Base-by-base conservation (phyloP, 176 grass and related monocot species). In the Aegilops umbellulata region DNA sequence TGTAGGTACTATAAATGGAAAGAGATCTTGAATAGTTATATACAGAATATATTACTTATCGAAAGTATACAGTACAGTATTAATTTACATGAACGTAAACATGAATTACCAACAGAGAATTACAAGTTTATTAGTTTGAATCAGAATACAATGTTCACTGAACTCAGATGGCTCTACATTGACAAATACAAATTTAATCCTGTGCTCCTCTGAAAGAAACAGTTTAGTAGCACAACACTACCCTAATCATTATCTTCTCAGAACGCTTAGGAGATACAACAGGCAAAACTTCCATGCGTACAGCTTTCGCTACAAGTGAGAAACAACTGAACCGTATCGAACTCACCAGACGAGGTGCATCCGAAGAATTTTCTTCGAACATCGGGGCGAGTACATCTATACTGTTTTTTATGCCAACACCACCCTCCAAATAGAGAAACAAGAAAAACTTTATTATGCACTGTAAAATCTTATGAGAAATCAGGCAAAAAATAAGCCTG, bases 361-460 rank as follows among this genome's bases (percentile, higher is more conserved):
- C 89, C 46, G 86, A 67, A 63, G 82, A 88, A 79, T 87, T 84
- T 49, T 95, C 91, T 69, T 87, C 91, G 72, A 89, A 98, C 63
- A 88, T 92, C 5, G 61, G 84, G 5, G 93, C 93, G 27, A 98
- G 77, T 73, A 76, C 66, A 88, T 98, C 95, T 80, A 98, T 87
- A 83, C 95, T 95, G 32, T 90, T 90, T 89, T 93, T 90, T 62
- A 98, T 95, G 67, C 89, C 89, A 89, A 92, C 90, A 73, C 95
- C 93, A 55, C 95, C 95, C 93, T 98, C 60, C 84, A 82, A 85
- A 77, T 74, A 73, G 20, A 71, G 55, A 90, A 83, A 9, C 55
- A 44, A n/a, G 61, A 82, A 88, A 83, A 8, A 4, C 16, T 53
- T n/a, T 78, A 76, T 82, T 64, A 87, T 55, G 29, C 60, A 62